Evolutionary conservation across 352 stramenopile species (phyloP).

Genomic region (Globisporangium irregulare): DNA sequence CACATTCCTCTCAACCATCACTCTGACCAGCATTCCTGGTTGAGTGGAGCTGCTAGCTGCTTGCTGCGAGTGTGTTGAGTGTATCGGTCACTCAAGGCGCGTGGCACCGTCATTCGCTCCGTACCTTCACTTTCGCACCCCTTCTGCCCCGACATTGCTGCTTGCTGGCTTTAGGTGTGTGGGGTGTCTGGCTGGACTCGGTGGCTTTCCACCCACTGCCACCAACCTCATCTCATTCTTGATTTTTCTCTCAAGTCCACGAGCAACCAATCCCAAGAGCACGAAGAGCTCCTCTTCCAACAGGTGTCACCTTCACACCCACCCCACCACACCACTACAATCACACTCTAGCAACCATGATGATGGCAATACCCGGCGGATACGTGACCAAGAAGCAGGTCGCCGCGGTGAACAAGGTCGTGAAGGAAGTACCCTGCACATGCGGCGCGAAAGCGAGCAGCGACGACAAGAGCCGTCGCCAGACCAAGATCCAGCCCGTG

Average conservation of each 20-base stretch:
- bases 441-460: conserved; percentile 13
- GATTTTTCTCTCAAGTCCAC: neutral
- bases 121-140: conserved; percentile 2
- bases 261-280: neutral
- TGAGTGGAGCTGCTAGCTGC: neutral
- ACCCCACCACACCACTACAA: neutral
- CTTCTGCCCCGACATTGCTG: neutral
- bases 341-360: conserved; percentile 5
- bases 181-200: neutral
- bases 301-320: neutral
- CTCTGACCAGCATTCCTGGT: neutral
- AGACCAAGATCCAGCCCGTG: conserved; percentile 22
- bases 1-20: neutral
- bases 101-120: neutral
- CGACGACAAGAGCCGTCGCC: conserved; percentile 8
- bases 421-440: conserved; percentile 13
- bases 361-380: conserved; percentile 10
- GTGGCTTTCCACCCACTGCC: neutral
- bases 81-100: neutral
- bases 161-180: neutral
- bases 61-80: neutral
- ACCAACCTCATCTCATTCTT: neutral
- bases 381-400: conserved; percentile 4
- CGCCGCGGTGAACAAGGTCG: neutral
- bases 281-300: neutral